Base-by-base conservation (phyloP, 305 asterid species). In the Fraxinus angustifolia region DNA sequence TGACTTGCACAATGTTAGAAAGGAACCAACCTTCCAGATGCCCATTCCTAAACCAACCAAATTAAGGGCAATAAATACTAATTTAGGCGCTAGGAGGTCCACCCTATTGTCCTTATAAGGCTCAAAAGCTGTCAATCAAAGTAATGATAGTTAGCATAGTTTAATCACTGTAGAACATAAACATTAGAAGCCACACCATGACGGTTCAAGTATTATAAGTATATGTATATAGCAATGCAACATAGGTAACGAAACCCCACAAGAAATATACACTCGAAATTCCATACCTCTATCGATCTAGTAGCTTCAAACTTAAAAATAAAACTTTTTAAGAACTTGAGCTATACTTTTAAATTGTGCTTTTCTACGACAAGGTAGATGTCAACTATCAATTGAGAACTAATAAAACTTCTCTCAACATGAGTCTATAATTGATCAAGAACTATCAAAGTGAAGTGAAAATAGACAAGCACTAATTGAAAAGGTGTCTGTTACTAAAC, bases 71-170 rank as follows among this genome's bases (percentile, higher is more conserved):
- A 93, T 91, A 76, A 87, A 93, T 19, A 90, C 89, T 77, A 92
- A 83, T 84, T 95, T 95, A 68, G 98, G 97, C 23, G 84, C 88
- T 33, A 92, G 86, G 73, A 95, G 96, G 78, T 93, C 97, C 82
- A 95, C 97, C 82, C 88, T 93, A 74, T 85, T 91, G 87, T 95
- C 98, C 91, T 88, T 93, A 94, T 88, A 95, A 65, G 99, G 99
- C 90, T 93, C 99, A 84, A 95, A 95, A 86, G 85, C 99, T 95
- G 84, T 89, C 85, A 78, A 88, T 19, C 38, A 87, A 82, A 80
- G 62, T 40, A 16, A 26, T 26, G 42, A 42, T 16, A 77, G 83
- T 84, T 48, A 87, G 81, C 60, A 21, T 16, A 42, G n/a, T 67
- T 34, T 12, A 53, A 10, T 38, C 56, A n/a, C 30, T 16, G 53